Conservation (phyloP, 768 basidiomycete genomes). For the Chalciporus sphaerocephalus region DNA sequence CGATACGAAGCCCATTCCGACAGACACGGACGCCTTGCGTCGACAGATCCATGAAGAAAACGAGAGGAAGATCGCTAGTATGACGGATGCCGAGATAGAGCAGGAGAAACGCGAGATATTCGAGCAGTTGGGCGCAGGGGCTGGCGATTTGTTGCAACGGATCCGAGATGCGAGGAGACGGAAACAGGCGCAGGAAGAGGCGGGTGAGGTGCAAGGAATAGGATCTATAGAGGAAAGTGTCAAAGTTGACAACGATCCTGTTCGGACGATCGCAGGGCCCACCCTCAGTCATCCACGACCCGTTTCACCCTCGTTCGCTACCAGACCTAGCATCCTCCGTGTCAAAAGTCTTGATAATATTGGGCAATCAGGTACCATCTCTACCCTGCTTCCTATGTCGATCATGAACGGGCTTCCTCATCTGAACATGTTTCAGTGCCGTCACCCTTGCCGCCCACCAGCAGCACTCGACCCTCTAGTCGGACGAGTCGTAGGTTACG, state of each 20-base stretch:
- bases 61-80: constrained; percentile 51
- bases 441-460: constrained; percentile 41
- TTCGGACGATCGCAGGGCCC: background rate
- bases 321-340: constrained; percentile 23
- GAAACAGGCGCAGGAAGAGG: background rate
- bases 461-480: constrained; percentile 58
- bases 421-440: constrained; percentile 28
- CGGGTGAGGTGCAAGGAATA: background rate
- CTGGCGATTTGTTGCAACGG: constrained; percentile 50
- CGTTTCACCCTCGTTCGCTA: constrained; percentile 9
- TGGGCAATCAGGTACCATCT: constrained; percentile 15
- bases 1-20: constrained; percentile 17
- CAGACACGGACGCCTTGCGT: constrained; percentile 42
- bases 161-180: constrained; percentile 4
- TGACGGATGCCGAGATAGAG: constrained; percentile 70
- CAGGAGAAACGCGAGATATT: constrained; percentile 61
- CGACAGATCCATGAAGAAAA: constrained; percentile 66
- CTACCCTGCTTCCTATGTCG: background rate
- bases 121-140: constrained; percentile 65
- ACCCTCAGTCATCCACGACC: constrained; percentile 1
- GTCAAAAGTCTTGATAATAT: constrained; percentile 31
- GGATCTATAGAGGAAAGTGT: background rate
- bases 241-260: background rate
- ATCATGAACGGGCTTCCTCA: background rate
- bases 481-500: constrained; percentile 53